Evolutionary conservation across 1,284 basidiomycete genomes (phyloP).

Genomic region (Trametes pubescens): DNA sequence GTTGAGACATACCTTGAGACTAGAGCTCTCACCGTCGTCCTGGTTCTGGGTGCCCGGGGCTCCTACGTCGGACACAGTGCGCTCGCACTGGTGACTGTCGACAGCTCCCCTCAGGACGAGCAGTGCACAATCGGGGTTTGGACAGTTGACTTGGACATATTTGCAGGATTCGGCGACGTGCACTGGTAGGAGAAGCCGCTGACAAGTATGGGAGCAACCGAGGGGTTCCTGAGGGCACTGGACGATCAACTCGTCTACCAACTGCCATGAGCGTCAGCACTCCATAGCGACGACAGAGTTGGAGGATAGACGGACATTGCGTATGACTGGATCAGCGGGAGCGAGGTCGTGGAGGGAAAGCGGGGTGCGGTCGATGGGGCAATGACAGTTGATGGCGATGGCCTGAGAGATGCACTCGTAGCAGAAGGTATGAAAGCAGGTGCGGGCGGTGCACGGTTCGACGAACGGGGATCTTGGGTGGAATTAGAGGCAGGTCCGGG

Average conservation of each 20-base stretch:
- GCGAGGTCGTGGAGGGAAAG: constrained; percentile 60
- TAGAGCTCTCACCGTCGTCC: neutral
- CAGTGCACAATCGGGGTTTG: constrained; percentile 54
- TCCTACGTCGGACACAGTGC: neutral
- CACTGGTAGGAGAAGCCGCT: constrained; percentile 71
- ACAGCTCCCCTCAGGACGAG: constrained; percentile 54
- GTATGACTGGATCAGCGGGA: constrained; percentile 73
- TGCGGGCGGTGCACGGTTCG: constrained; percentile 74
- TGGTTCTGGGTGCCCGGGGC: neutral
- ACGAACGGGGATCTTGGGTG: constrained; percentile 68
- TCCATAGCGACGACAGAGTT: constrained; percentile 27
- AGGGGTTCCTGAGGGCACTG: constrained; percentile 67
- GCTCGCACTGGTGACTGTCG: constrained; percentile 27
- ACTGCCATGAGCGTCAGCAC: constrained; percentile 50
- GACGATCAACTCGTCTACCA: constrained; percentile 85
- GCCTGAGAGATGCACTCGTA: constrained; percentile 76
- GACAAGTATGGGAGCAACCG: constrained; percentile 72
- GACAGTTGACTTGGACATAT: constrained; percentile 64
- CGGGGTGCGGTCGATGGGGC: constrained; percentile 84
- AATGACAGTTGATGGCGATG: constrained; percentile 67
- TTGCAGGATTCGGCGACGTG: constrained; percentile 72
- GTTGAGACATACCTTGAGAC: neutral
- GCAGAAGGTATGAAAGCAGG: constrained; percentile 88
- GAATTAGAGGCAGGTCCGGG: constrained; percentile 4
- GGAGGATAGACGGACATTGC: constrained; percentile 62